Conservation (phyloP, 345 rosid genomes). For the Hypericum perforatum region DNA sequence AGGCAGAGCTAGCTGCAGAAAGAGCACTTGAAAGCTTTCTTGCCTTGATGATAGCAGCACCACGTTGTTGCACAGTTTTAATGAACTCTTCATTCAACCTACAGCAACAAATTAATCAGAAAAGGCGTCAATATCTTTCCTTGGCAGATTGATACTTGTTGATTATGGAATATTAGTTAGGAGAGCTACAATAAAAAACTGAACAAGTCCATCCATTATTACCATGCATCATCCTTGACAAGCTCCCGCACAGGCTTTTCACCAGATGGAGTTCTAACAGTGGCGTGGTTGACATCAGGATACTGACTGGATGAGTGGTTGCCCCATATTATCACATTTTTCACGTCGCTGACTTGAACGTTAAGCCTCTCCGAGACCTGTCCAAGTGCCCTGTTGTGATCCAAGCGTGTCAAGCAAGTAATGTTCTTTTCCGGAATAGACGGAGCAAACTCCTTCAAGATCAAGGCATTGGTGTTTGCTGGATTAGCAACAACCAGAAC, state of each 20-base stretch:
- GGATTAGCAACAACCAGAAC: conserved; percentile 98
- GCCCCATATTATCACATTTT: conserved; percentile 95
- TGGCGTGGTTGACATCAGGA: conserved; percentile 98
- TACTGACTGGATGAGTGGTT: conserved; percentile 96
- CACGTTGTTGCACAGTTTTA: conserved; percentile 89
- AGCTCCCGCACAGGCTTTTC: conserved; percentile 76
- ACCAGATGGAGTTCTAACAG: conserved; percentile 59
- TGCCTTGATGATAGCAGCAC: conserved; percentile 98
- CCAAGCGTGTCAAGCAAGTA: conserved; percentile 88
- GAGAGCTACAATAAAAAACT: not conserved
- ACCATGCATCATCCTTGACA: conserved; percentile 80
- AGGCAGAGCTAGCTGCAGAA: conserved; percentile 97
- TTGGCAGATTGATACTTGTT: too few relatives aligned
- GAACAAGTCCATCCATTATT: conserved; percentile 5
- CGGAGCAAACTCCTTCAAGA: conserved; percentile 93
- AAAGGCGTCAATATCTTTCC: not conserved
- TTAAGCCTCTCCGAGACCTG: conserved; percentile 86
- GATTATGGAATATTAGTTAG: too few relatives aligned
- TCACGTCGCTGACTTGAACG: conserved; percentile 82
- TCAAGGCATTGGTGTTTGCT: conserved; percentile 96
- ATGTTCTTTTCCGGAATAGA: conserved; percentile 92
- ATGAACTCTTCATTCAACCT: conserved; percentile 91
- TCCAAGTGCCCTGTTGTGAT: conserved; percentile 98
- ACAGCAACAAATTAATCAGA: conserved; percentile 9
- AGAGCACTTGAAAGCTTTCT: conserved; percentile 91